Evolutionary conservation across 164 flowering plant genomes (phyloP), one percentile per base, ranked within the genome.

Genomic region (Litsea cubeba): DNA sequence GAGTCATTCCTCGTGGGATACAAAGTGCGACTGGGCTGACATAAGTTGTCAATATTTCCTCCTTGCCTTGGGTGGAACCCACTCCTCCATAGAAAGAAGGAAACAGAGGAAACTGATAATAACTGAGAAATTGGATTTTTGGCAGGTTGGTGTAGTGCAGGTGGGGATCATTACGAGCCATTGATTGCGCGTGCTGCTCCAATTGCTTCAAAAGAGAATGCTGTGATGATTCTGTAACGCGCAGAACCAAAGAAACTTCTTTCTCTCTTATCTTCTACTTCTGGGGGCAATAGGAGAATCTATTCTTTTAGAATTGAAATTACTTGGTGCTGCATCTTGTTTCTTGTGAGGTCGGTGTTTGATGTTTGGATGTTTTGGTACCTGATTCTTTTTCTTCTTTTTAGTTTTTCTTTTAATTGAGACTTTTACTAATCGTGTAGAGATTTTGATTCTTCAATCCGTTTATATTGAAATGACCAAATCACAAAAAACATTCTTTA

Each of bases 121-220:
- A 28, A 32, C 11, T 28, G 5, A 63, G 28, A 63, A 23, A n/a
- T 49, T 22, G 57, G 51, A 30, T 40, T 22, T 69, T 26, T 8
- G 12, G 49, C 87, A 91, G 94, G 94, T 72, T 92, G 95, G 93
- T 90, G 97, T 74, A 92, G 95, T 30, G 97, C 88, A 1, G 97
- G 95, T 67, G 97, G 85, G 65, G 97, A 92, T 77, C 97, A 92
- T 75, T 92, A 92, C 65, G 97, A 92, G 76, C 97, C 97, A 68
- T 78, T 92, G 75, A 84, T 92, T 69, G 93, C 97, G 14, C 83
- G 82, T 83, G 82, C 88, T 49, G 83, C 84, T 46, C 66, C 81
- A 2, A 15, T 71, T 40, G 77, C 82, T n/a, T 85, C 91, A 24
- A 85, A 76, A 71, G 93, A 92, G 78, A 92, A 90, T 74, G 92